Percentiles rank a stretch among this genome's conserved stretches.
Conservation (phyloP, 73 alveolate species). For the Durusdinium trenchii region DNA sequence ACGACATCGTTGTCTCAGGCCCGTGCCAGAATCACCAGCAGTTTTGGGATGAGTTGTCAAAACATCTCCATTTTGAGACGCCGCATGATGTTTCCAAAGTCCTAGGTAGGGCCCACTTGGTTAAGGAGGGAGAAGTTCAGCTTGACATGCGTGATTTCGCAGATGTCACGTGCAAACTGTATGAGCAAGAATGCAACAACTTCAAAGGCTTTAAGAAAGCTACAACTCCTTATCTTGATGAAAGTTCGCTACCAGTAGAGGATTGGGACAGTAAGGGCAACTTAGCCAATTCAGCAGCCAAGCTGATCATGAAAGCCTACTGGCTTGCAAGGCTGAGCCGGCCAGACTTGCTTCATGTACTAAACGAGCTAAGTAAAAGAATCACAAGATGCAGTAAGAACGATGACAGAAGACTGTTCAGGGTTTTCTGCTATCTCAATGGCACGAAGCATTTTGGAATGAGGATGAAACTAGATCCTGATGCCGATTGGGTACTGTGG, state of each 20-base stretch:
- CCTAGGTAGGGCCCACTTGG: neutral
- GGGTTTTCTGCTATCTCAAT: neutral
- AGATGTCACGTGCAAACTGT: constrained; percentile 1
- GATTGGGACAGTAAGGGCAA: neutral
- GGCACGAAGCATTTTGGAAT: neutral
- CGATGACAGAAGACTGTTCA: neutral
- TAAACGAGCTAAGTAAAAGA: neutral
- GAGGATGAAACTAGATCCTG: neutral
- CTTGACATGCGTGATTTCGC: neutral
- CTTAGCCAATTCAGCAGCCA: neutral
- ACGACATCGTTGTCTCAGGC: neutral
- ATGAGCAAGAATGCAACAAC: neutral
- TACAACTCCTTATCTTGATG: neutral
- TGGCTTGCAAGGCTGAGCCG: neutral
- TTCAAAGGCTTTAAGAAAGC: neutral
- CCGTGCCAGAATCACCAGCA: neutral
- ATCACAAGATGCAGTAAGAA: neutral
- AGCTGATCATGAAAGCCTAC: neutral
- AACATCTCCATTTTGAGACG: neutral
- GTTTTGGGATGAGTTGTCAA: neutral
- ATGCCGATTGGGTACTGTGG: neutral
- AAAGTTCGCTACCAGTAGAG: neutral
- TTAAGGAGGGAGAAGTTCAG: neutral
- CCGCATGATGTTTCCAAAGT: neutral
- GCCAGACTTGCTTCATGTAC: neutral